Conservation (phyloP, 805 yeast species). For the Candida ascalaphidarum region DNA sequence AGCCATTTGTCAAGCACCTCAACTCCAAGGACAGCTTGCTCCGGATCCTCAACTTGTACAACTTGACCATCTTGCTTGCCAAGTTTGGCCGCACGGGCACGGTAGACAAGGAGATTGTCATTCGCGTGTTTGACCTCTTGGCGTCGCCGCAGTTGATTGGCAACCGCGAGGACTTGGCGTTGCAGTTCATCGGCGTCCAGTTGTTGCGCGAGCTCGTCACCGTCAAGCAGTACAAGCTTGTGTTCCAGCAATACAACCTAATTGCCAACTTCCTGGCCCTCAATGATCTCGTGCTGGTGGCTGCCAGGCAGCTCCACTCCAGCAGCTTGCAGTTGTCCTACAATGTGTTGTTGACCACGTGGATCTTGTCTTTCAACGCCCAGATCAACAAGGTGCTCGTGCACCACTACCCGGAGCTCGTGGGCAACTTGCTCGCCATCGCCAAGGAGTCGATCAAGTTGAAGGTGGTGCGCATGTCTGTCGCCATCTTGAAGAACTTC, state of each 20-base stretch:
- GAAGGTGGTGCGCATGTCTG: slow-evolving; percentile 79
- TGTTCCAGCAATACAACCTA: slow-evolving; percentile 33
- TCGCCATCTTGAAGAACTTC: slow-evolving; percentile 63
- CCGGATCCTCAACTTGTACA: slow-evolving; percentile 46
- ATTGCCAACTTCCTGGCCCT: slow-evolving; percentile 25
- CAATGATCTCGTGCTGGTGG: slow-evolving; percentile 17
- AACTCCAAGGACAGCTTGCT: slow-evolving; percentile 49
- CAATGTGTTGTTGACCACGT: slow-evolving; percentile 63
- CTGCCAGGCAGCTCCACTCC: slow-evolving; percentile 27
- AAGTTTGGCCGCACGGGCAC: slow-evolving; percentile 8
- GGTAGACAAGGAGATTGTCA: slow-evolving; percentile 29
- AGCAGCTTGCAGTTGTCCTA: slow-evolving; percentile 76
- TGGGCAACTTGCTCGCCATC: slow-evolving; percentile 44
- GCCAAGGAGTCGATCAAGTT: slow-evolving; percentile 84
- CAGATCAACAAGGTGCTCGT: slow-evolving; percentile 39
- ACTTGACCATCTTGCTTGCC: slow-evolving; percentile 41
- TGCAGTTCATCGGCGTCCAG: slow-evolving; percentile 55
- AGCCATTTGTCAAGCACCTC: slow-evolving; percentile 45
- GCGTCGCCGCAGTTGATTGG: slow-evolving; percentile 21
- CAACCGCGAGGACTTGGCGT: slow-evolving; percentile 27
- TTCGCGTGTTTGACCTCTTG: slow-evolving; percentile 29
- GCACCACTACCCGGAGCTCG: slow-evolving; percentile 45
- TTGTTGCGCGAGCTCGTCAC: slow-evolving; percentile 54
- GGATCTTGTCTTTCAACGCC: slow-evolving; percentile 79
- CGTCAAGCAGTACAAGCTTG: slow-evolving; percentile 41